Conservation (phyloP, 176 grass and related monocot species). For the Miscanthus lutarioriparius region DNA sequence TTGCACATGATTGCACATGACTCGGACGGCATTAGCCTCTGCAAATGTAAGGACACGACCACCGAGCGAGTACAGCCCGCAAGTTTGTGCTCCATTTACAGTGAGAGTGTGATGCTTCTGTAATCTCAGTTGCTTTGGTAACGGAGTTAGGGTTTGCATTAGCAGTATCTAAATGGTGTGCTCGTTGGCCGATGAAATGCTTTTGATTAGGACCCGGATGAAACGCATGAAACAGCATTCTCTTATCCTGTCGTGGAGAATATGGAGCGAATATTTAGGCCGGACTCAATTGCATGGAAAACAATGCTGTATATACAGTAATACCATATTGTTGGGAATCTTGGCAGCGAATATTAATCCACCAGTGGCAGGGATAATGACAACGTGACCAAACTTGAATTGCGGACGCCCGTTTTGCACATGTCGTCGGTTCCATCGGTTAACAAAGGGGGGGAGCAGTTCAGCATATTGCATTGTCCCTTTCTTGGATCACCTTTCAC, state of each 20-base stretch:
- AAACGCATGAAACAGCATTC: no score
- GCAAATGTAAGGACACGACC: background rate
- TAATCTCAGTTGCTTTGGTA: no score
- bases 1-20: background rate
- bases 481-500: background rate
- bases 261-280: background rate
- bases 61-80: background rate
- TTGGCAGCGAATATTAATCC: background rate
- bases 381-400: background rate
- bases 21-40: background rate
- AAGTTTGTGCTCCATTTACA: background rate
- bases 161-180: no score
- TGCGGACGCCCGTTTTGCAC: background rate
- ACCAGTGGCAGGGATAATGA: background rate
- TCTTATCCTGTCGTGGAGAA: background rate
- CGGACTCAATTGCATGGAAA: background rate
- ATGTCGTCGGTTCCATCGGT: background rate
- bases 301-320: background rate
- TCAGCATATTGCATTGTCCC: background rate
- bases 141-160: no score
- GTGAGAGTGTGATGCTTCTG: no score
- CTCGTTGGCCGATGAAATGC: background rate
- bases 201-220: no score
- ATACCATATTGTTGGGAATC: background rate
- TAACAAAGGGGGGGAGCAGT: background rate